Evolutionary conservation across 805 yeast genomes (phyloP).

Genomic region (Candida maesae): DNA sequence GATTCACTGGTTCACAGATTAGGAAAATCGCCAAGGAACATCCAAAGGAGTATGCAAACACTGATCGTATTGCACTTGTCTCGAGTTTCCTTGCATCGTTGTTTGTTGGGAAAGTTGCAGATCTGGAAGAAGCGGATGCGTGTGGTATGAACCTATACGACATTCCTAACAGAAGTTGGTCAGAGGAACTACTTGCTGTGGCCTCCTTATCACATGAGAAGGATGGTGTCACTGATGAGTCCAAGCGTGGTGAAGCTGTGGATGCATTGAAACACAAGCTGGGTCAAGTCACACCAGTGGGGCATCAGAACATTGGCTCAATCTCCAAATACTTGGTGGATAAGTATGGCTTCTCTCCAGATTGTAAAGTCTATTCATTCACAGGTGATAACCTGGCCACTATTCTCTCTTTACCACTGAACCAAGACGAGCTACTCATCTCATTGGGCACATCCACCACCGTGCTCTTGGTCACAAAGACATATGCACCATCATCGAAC

Average conservation of each 20-base stretch:
- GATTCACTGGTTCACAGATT: constrained; percentile 93
- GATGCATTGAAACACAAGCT: constrained; percentile 45
- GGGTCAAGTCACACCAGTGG: constrained; percentile 49
- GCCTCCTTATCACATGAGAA: constrained; percentile 31
- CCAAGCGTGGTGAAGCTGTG: constrained; percentile 7
- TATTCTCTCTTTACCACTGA: constrained; percentile 73
- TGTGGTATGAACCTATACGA: constrained; percentile 93
- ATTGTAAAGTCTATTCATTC: constrained; percentile 66
- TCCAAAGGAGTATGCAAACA: constrained; percentile 49
- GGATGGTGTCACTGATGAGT: constrained; percentile 20
- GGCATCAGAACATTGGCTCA: constrained; percentile 44
- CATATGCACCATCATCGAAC: constrained; percentile 71
- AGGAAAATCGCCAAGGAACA: constrained; percentile 57
- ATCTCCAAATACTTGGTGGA: constrained; percentile 58
- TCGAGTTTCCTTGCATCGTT: constrained; percentile 76
- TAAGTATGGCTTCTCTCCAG: constrained; percentile 57
- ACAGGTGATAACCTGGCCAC: constrained; percentile 94
- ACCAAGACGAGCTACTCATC: constrained; percentile 70
- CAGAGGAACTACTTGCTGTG: constrained; percentile 49
- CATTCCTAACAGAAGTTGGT: constrained; percentile 51
- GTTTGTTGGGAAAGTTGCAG: constrained; percentile 58
- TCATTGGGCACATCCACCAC: constrained; percentile 94
- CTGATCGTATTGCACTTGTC: constrained; percentile 65
- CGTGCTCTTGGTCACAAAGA: constrained; percentile 72
- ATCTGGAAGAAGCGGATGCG: constrained; percentile 79